Base-by-base conservation (phyloP, 306 rosid genomes). In the Prunus davidiana region DNA sequence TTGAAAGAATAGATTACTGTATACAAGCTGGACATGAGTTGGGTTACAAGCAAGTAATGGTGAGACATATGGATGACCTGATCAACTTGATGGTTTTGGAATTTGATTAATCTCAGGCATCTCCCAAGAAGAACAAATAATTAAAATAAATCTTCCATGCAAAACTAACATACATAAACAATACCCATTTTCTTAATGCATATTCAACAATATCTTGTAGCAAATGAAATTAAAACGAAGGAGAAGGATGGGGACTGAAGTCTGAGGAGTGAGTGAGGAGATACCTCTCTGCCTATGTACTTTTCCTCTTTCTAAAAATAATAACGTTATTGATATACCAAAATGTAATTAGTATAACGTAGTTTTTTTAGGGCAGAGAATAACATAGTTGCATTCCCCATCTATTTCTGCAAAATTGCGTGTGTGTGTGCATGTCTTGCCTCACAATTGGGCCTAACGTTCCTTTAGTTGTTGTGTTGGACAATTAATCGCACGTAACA, bases 21-120 rank as follows among this genome's bases (percentile, higher is more conserved):
- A 67, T 24, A 67, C 56, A 67, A 14, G 72, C 15, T 66, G 70
- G 70, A 41, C 5, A 66, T 38, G 52, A 41, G 70, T 66, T 41
- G 7, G 49, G 50, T 64, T 6, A 43, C 50, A 34, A 28, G 41
- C 41, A 34, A 34, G 41, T 6, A 34, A 7, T 27, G 69, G 25
- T 38, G 27, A 34, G 24, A 16, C 11, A 3, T 16, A 15, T 30
- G 2, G 3, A 63, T 50, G 25, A 34, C 47, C 10, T 63, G 67
- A 16, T 64, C 14, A 34, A 19, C 67, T 63, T 38, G 13, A 6
- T 61, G 65, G 65, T 13, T 25, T 27, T 63, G 46, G 38, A 60
- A 25, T 60, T 25, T 22, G 64, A 60, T 60, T 25, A 60, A 60
- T 12, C 4, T n/a, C 18, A 12, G 32, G 27, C 64, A 25, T 20